These are phyloP conservation scores for Dalbergia cultrata DNA, from an alignment of 306 rosid species.

Conservation along the genomic window DNA sequence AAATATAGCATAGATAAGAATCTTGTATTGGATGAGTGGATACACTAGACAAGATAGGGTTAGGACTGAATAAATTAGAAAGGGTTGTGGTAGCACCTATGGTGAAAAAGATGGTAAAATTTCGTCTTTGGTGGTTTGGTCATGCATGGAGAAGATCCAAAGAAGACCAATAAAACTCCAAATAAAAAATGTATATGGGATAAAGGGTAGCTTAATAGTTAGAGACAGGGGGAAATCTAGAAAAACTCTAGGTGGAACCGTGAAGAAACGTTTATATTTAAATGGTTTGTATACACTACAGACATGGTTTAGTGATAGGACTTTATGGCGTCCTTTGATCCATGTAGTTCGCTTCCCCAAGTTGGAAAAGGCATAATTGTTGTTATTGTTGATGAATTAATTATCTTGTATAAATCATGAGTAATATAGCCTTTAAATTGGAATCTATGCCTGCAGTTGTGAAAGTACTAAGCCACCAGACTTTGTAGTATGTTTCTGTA, in stretches of 20 bases:
- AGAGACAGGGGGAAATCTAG: not conserved
- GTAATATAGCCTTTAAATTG: slow-evolving; percentile 21
- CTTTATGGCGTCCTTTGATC: not conserved
- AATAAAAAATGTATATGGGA: not conserved
- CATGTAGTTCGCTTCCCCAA: not conserved
- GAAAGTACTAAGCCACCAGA: not conserved
- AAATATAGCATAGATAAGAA: too few relatives aligned
- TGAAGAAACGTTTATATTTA: not conserved
- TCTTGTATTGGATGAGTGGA: too few relatives aligned
- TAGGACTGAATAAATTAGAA: not conserved
- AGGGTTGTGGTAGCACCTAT: too few relatives aligned
- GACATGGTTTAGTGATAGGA: not conserved
- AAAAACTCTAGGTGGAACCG: not conserved
- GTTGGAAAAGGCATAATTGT: not conserved
- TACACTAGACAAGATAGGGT: too few relatives aligned
- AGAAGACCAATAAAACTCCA: too few relatives aligned
- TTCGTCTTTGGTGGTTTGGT: not conserved
- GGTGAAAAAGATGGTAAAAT: too few relatives aligned
- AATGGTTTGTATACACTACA: not conserved
- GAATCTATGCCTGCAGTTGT: slow-evolving; percentile 24
- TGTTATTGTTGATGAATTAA: not conserved
- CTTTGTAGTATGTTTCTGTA: slow-evolving; percentile 30
- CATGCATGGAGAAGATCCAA: not conserved
- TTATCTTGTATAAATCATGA: slow-evolving; percentile 1
- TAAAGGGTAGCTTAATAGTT: not conserved